Conservation (phyloP, 2,329 filamentous ascomycete species). For the Neonectria faginata region DNA sequence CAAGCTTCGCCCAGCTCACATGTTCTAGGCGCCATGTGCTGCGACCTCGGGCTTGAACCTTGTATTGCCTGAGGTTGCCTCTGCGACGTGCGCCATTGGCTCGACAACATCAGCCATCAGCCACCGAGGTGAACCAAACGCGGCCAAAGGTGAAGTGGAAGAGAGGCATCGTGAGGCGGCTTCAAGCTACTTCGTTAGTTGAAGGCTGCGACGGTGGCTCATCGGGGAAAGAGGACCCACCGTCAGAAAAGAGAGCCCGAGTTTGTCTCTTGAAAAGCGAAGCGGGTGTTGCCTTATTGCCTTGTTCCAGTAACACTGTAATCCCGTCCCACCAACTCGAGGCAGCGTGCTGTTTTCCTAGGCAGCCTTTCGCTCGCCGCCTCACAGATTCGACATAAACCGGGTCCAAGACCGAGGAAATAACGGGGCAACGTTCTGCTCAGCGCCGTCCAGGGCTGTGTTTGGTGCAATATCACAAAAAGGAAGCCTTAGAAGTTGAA, state of each 20-base stretch:
- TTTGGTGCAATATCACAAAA: neutral
- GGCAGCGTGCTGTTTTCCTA: neutral
- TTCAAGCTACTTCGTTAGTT: slow-evolving; percentile 1
- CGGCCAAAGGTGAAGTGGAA: neutral
- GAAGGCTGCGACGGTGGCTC: neutral
- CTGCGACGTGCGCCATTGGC: neutral
- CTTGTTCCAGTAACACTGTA: neutral
- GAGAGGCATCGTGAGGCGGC: neutral
- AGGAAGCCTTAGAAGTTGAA: neutral
- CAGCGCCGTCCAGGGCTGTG: neutral
- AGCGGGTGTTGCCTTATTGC: neutral
- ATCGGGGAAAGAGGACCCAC: neutral
- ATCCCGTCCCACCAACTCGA: neutral
- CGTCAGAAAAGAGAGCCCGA: neutral
- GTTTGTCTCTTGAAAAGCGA: neutral
- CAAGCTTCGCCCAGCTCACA: slow-evolving; percentile 5
- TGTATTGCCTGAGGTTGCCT: neutral
- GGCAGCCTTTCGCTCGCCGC: neutral
- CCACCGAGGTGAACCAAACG: neutral
- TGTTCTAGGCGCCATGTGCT: slow-evolving; percentile 3
- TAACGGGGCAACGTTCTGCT: too few relatives aligned
- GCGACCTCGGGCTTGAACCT: neutral
- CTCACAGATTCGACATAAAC: neutral
- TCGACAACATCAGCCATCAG: neutral
- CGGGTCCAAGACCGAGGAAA: neutral